Evolutionary conservation across 768 basidiomycete species (phyloP), one percentile per base, ranked within the genome.

Genomic region (Neoboletus brunneissimus): DNA sequence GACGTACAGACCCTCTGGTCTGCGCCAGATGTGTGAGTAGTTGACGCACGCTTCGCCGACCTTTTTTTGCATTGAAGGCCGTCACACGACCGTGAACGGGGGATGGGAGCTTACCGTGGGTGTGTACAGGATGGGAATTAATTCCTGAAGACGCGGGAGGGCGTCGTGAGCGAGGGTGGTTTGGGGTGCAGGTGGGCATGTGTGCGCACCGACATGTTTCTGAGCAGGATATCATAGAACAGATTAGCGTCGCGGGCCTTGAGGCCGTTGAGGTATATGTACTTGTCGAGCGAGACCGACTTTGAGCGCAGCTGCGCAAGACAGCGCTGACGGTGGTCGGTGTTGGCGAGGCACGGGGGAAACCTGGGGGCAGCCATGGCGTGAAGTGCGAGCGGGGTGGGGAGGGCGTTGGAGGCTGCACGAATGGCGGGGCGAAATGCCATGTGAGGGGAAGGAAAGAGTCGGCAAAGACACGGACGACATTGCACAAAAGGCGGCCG

Each of bases 111-210:
- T 61, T 46, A 87, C 87, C 56, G 87, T 88, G 5, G 88, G 88
- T 6, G 88, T 90, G 71, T 90, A 90, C 25, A 90, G 72, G 56
- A 90, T 81, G 15, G 88, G 88, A 22, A 84, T 76, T 40, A 88
- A 74, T 70, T 86, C 77, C 75, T 77, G 44, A 10, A 37, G 38
- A 35, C 25, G 16, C 37, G 9, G n/a, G 38, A 9, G 22, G 18
- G 1, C 1, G 41, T 12, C 4, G 37, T 53, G n/a, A 64, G 1
- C 41, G 31, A 23, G 51, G 38, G 54, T 54, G 12, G 37, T 37
- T 38, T n/a, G 18, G 38, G 11, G n/a, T 18, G 2, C 1, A 48
- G 1, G 25, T 15, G 5, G 0, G 13, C 15, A 10, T 1, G 35
- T 8, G 48, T 22, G 59, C 78, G 60, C 55, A 79, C 87, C 65